Percentiles rank a stretch among this genome's conserved stretches.
phyloP scores from a whole-genome alignment of 192 early-diverging fungal species.

The Coemansia sp. region DNA sequence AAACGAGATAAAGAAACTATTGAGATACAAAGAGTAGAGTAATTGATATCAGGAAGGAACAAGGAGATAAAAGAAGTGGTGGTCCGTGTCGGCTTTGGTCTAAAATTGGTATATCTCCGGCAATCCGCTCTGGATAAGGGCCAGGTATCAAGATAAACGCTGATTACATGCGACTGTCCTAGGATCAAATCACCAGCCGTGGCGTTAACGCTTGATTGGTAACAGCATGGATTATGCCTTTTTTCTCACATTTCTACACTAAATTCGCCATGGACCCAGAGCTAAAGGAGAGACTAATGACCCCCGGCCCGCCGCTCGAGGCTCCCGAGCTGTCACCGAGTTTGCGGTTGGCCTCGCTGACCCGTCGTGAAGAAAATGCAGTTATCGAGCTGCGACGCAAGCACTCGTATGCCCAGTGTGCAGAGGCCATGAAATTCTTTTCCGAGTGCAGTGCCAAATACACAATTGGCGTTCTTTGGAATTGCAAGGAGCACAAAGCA shows the following conservation, averaged over 20 bases:
- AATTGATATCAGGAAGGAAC: background rate
- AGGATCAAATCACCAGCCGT: too few species aligned
- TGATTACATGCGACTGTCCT: too few species aligned
- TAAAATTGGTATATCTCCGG: too few species aligned
- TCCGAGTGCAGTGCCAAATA: slow-evolving; percentile 46
- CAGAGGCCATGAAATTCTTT: slow-evolving; percentile 31
- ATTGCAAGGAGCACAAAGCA: slow-evolving; percentile 33
- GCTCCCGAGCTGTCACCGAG: slow-evolving; percentile 30
- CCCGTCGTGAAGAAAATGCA: slow-evolving; percentile 39
- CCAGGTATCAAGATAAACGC: too few species aligned
- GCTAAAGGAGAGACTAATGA: slow-evolving; percentile 42
- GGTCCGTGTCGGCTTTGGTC: background rate
- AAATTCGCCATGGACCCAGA: slow-evolving; percentile 41
- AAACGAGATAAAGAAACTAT: background rate
- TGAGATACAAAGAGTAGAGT: slow-evolving; percentile 1
- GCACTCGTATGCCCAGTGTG: slow-evolving; percentile 35
- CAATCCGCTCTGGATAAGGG: too few species aligned
- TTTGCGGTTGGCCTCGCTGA: slow-evolving; percentile 36
- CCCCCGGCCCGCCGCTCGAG: slow-evolving; percentile 34
- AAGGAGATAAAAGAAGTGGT: background rate
- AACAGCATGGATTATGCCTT: too few species aligned
- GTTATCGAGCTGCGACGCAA: slow-evolving; percentile 46
- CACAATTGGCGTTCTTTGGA: slow-evolving; percentile 49
- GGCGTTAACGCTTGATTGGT: too few species aligned
- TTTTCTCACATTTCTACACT: too few species aligned